Evolutionary conservation across 176 grass and related monocot species (phyloP).

Genomic region (Zoysia pacifica): DNA sequence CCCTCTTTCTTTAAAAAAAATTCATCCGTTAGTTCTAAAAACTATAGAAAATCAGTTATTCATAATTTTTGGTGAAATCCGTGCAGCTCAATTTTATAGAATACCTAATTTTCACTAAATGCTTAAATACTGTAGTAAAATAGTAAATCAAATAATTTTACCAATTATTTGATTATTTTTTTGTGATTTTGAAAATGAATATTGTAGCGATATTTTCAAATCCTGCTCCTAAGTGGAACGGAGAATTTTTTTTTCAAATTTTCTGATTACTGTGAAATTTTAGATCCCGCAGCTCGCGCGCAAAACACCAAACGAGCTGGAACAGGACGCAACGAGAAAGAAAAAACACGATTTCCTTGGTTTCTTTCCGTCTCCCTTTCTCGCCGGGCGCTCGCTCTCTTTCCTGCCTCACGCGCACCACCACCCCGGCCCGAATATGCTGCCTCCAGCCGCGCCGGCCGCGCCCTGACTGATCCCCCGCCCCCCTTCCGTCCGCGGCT

Average conservation of each 20-base stretch:
- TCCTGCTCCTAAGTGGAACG: too few species aligned
- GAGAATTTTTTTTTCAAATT: background rate
- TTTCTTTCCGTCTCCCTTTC: conserved; percentile 28
- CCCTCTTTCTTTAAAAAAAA: too few species aligned
- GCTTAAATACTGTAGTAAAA: too few species aligned
- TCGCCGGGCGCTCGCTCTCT: conserved; percentile 11
- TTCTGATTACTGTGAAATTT: background rate
- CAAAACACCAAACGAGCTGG: conserved; percentile 24
- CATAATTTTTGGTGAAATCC: too few species aligned
- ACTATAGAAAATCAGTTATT: too few species aligned
- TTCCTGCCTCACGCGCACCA: conserved; percentile 24
- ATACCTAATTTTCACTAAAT: too few species aligned
- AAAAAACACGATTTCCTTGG: background rate
- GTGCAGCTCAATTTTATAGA: too few species aligned
- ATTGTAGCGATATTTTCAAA: too few species aligned
- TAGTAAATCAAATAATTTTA: too few species aligned
- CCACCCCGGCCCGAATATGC: conserved; percentile 46
- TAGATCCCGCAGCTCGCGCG: background rate
- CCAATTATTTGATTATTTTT: too few species aligned
- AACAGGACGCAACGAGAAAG: background rate
- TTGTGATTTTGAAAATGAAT: too few species aligned
- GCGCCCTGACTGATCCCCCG: conserved; percentile 49
- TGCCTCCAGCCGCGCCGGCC: conserved; percentile 65
- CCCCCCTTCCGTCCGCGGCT: conserved; percentile 17
- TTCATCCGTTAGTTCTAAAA: too few species aligned